These are phyloP conservation scores for Avena eriantha DNA, from an alignment of 176 grass and related monocot species.

Conservation along the genomic window DNA sequence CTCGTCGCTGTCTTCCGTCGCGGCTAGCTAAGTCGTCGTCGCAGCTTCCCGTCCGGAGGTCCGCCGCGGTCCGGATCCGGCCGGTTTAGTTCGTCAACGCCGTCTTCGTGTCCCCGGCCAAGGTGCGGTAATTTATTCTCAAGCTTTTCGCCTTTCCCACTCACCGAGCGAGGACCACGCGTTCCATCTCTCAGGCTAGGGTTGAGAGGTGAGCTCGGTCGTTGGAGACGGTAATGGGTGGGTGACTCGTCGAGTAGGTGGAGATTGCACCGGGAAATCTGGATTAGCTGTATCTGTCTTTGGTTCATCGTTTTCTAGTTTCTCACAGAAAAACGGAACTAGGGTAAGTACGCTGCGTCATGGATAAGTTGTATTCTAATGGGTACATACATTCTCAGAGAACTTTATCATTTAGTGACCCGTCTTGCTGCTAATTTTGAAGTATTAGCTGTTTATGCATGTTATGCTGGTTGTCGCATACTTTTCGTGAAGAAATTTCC, in stretches of 20 bases:
- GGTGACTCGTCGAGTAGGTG: constrained; percentile 2
- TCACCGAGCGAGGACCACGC: neutral
- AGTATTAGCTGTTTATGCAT: neutral
- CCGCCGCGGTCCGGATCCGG: neutral
- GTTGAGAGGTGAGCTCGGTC: neutral
- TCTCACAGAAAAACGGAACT: neutral
- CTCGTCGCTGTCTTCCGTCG: neutral
- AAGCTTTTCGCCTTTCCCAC: neutral
- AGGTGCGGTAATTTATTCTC: neutral
- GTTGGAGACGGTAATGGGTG: neutral
- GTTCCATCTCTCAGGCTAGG: neutral
- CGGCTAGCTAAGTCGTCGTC: neutral
- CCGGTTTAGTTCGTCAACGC: neutral
- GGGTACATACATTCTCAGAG: neutral
- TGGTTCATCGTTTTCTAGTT: neutral
- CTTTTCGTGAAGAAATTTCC: neutral
- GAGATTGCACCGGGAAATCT: neutral
- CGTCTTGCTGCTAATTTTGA: neutral
- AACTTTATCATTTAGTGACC: neutral
- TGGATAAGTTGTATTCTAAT: neutral
- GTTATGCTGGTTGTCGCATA: neutral
- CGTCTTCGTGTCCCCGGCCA: neutral
- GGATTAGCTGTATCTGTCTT: neutral
- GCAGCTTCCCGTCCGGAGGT: constrained; percentile 4
- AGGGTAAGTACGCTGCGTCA: neutral